Evolutionary conservation across 139 green algal species (phyloP).

Genomic region (Coccomyxa sp.): DNA sequence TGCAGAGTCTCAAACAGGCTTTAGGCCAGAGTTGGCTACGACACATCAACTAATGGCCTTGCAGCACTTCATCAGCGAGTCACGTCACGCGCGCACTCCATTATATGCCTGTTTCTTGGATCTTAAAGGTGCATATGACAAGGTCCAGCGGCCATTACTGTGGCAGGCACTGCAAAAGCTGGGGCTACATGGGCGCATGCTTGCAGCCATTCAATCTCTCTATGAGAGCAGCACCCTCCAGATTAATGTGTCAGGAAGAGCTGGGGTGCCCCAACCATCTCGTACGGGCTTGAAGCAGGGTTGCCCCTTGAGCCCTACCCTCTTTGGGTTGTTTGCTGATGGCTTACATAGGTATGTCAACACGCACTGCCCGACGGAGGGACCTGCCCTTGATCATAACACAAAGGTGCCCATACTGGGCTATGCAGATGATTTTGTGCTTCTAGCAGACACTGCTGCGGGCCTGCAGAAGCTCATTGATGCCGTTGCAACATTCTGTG

Average conservation of each 20-base stretch:
- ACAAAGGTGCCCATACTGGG: neutral
- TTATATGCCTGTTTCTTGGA: neutral
- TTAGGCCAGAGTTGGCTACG: neutral
- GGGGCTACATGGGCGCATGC: neutral
- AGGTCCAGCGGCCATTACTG: neutral
- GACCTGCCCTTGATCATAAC: neutral
- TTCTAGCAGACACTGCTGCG: neutral
- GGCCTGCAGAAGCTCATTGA: neutral
- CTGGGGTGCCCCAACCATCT: neutral
- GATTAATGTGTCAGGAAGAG: neutral
- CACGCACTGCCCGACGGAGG: neutral
- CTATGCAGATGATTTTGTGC: constrained; percentile 2
- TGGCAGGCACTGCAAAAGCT: neutral
- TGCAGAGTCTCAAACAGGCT: neutral
- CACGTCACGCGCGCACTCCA: neutral
- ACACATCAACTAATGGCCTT: neutral
- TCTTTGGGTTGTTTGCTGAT: constrained; percentile 14
- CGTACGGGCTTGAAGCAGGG: constrained; percentile 7
- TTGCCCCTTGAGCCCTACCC: constrained; percentile 15
- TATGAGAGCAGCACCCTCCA: neutral
- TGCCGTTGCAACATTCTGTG: neutral
- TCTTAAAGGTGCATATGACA: neutral
- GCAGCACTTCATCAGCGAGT: neutral
- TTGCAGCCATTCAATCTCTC: neutral
- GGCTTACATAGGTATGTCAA: neutral